Base-by-base conservation (phyloP, 352 stramenopile genomes). In the Phytophthora ohioensis region DNA sequence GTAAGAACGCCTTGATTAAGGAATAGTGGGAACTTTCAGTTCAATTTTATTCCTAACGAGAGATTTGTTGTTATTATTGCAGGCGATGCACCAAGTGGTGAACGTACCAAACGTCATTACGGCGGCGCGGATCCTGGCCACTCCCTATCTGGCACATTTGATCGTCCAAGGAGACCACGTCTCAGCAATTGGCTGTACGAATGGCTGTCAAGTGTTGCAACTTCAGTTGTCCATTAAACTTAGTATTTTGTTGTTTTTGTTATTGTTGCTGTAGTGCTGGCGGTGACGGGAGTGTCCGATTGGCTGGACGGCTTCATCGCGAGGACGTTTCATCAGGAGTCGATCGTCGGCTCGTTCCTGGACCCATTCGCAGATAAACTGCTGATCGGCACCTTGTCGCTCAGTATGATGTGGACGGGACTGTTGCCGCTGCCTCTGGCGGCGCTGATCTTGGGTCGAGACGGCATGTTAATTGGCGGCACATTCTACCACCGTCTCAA, bases 231-330 rank as follows among this genome's bases (percentile, higher is more conserved):
- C 27, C 21, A 30, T 9, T 15, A 57, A 15, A 4, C 38, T 65
- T 10, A 61, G 27, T 36, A 13, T 52, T 0, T 36, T 38, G 2
- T 55, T 46, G 11, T 39, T 71, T 5, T 38, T 52, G 47, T 51
- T 57, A 5, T 57, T 63, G 32, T 42, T 36, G 7, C 27, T 62
- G 45, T 41, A 95, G 88, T 95, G 17, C 71, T 95, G n/a, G 80
- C 83, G 5, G 79, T 90, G 39, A 85, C 88, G 0, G 85, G 84
- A 5, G 58, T 94, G 11, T 94, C 86, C 3, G 88, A 95, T 63
- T 95, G 88, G 88, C 71, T 94, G 34, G 88, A 95, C 56, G 88
- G 88, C 49, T 95, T 91, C 63, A 88, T 95, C 47, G 88, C 88
- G 41, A 86, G 87, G 5, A 83, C 67, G 27, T 90, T 84, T 67